Base-by-base conservation (phyloP, 352 stramenopile species). In the Blastocystis sp. region DNA sequence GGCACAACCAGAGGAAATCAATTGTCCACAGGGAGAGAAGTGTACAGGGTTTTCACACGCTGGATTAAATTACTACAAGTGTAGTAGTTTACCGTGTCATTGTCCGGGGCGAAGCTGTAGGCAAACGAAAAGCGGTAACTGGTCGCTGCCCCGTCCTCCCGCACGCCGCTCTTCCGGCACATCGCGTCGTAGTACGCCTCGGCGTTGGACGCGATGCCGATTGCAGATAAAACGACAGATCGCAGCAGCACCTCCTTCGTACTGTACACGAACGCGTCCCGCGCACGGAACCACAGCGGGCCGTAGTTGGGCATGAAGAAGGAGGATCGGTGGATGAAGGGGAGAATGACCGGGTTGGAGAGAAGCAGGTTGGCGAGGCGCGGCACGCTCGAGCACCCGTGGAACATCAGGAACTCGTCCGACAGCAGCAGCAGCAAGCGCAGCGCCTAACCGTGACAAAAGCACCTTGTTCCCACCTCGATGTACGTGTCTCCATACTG, bases 401-500 rank as follows among this genome's bases (percentile, higher is more conserved):
- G 74, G 60, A 84, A 84, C n/a, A 28, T 10, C 14, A 84, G 74
- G 45, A 84, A 84, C 0, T 48, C 14, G 24, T 68, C 38, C 24
- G 74, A 84, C 21, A 57, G 38, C n/a, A 84, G n/a, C 74, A 84
- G 57, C 52, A 84, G 34, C 10, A 84, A 48, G n/a, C 74, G 74
- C 57, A 84, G 21, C 11, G 52, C 74, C 74, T 84, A 52, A 3
- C 28, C 11, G 9, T 38, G 0, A 60, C 57, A 14, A 34, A 42
- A n/a, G 1, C 21, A 1, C 28, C 4, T 38, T 17, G 70, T 19
- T 40, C 17, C 19, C 52, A 77, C 69, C 52, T 88, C 78, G 28
- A 88, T 88, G 24, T 69, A 88, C 14, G 17, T 52, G 28, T 88
- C 78, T 4, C 78, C 78, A 52, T 88, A 88, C 40, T 88, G 78